phyloP scores from a whole-genome alignment of 331 rosid genomes.

The Ulmus americana region DNA sequence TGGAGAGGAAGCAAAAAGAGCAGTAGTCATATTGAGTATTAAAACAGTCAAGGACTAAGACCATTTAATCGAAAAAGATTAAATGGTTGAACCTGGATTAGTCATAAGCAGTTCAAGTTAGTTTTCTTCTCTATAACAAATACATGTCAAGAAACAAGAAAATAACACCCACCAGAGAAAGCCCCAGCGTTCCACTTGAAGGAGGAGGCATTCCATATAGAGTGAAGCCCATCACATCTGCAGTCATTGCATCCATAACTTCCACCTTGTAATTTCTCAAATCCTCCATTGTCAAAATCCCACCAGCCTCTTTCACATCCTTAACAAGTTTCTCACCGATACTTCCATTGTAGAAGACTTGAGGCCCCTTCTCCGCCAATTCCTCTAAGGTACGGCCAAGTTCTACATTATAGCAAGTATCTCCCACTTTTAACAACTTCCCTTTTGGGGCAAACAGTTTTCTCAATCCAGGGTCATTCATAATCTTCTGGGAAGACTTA shows the following conservation, averaged over 20 bases:
- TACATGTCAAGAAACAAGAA: constrained; percentile 1
- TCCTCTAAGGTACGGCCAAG: constrained; percentile 57
- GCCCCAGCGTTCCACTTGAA: constrained; percentile 58
- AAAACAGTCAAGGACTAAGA: too few species aligned
- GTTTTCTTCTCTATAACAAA: constrained; percentile 4
- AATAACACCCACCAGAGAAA: constrained; percentile 57
- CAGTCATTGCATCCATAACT: constrained; percentile 37
- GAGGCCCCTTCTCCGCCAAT: constrained; percentile 67
- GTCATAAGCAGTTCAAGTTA: not conserved
- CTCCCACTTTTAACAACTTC: constrained; percentile 49
- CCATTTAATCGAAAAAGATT: not conserved
- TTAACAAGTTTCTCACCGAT: constrained; percentile 67
- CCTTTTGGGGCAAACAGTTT: constrained; percentile 67
- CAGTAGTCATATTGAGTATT: too few species aligned
- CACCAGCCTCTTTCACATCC: constrained; percentile 75
- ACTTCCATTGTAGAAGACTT: constrained; percentile 70
- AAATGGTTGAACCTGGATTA: not conserved
- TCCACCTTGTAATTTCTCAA: constrained; percentile 48
- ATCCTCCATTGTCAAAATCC: constrained; percentile 86
- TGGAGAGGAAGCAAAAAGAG: not conserved
- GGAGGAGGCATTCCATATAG: constrained; percentile 60
- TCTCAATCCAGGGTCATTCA: constrained; percentile 64
- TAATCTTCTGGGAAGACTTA: constrained; percentile 13
- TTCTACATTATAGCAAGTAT: constrained; percentile 58
- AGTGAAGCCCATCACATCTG: constrained; percentile 37